Conservation (phyloP, 1,284 basidiomycete species). For the Heterobasidion occidentale region DNA sequence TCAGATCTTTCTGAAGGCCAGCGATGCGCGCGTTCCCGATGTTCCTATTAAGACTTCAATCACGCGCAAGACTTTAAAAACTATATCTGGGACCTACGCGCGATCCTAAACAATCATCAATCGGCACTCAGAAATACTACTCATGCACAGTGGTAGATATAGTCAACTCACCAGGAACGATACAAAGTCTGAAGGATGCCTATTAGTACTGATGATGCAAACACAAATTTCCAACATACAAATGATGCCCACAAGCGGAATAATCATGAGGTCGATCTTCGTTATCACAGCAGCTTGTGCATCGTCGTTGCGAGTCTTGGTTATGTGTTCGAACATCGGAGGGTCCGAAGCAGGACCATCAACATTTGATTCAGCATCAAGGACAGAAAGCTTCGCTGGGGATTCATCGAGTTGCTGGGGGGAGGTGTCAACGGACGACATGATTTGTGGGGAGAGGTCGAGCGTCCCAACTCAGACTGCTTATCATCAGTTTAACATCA, state of each 20-base stretch:
- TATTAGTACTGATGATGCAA: not conserved
- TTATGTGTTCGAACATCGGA: not conserved
- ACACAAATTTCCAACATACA: conserved; percentile 24
- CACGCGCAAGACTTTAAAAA: conserved; percentile 9
- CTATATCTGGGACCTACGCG: not conserved
- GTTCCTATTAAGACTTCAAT: conserved; percentile 27
- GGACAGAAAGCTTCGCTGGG: no score
- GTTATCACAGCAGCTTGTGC: not conserved
- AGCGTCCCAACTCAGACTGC: no score
- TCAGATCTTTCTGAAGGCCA: conserved; percentile 44
- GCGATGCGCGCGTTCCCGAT: conserved; percentile 54
- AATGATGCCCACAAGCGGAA: conserved; percentile 41
- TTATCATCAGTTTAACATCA: no score
- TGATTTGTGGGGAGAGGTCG: no score
- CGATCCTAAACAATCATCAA: not conserved
- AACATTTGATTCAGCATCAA: not conserved
- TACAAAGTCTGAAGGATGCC: conserved; percentile 7
- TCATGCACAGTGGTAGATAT: not conserved
- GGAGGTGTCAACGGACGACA: no score
- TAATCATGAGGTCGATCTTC: conserved; percentile 39
- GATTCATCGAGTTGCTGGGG: no score
- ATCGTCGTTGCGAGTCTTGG: not conserved
- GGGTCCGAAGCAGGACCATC: not conserved
- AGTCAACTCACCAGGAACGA: conserved; percentile 10
- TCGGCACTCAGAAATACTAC: not conserved